phyloP scores from a whole-genome alignment of 1,284 basidiomycete genomes.

The Ustilago cynodontis region DNA sequence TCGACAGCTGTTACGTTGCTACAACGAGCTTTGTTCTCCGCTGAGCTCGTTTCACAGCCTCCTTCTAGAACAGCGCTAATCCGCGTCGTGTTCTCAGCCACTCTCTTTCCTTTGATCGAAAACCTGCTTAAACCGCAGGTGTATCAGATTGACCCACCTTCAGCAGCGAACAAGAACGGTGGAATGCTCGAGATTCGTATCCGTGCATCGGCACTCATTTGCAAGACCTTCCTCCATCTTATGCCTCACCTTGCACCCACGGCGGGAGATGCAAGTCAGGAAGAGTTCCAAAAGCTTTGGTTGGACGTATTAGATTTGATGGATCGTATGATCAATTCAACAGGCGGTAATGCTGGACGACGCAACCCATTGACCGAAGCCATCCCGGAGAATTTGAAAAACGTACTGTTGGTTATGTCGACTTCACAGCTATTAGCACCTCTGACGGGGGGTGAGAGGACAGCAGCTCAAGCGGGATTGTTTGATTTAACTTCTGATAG shows the following conservation, averaged over 20 bases:
- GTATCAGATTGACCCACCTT: conserved; percentile 79
- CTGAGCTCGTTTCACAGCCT: conserved; percentile 68
- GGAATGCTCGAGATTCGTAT: conserved; percentile 89
- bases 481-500: conserved; percentile 54
- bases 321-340: conserved; percentile 85
- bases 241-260: conserved; percentile 72
- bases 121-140: conserved; percentile 89
- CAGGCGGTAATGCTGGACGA: conserved; percentile 35
- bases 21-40: conserved; percentile 82
- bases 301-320: conserved; percentile 90
- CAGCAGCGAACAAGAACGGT: conserved; percentile 62
- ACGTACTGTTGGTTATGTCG: conserved; percentile 95
- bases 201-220: conserved; percentile 86
- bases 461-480: conserved; percentile 29
- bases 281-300: conserved; percentile 84
- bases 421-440: conserved; percentile 79
- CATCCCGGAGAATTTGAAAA: conserved; percentile 94
- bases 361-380: conserved; percentile 78
- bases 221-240: conserved; percentile 95
- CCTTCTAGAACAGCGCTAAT: conserved; percentile 74
- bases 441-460: conserved; percentile 4
- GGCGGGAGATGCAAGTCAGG: conserved; percentile 57
- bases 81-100: conserved; percentile 80
- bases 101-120: conserved; percentile 92
- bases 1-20: conserved; percentile 85